A percentile compares a stretch with the other conserved stretches of the same genome.
These are phyloP conservation scores for Ogataea neopini DNA, from an alignment of 805 yeast genomes.

Conservation along the genomic window DNA sequence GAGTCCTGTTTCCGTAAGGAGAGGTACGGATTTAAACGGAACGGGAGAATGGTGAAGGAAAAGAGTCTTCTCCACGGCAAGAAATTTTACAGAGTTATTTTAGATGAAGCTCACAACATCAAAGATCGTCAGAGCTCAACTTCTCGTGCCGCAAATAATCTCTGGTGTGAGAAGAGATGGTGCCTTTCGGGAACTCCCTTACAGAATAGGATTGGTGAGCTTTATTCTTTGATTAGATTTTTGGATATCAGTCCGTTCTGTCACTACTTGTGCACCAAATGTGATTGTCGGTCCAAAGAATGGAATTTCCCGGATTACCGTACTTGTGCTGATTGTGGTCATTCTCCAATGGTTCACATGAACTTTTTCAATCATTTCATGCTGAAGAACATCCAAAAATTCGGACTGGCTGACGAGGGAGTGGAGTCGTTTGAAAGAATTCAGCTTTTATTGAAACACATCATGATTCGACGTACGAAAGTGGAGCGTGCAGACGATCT, in stretches of 20 bases:
- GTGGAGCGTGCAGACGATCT: conserved; percentile 96
- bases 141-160: conserved; percentile 82
- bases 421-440: conserved; percentile 73
- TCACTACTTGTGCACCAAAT: conserved; percentile 87
- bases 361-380: conserved; percentile 95
- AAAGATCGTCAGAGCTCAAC: conserved; percentile 94
- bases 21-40: conserved; percentile 77
- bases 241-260: conserved; percentile 84
- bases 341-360: conserved; percentile 92
- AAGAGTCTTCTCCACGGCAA: conserved; percentile 71
- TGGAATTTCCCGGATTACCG: conserved; percentile 87
- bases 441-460: conserved; percentile 68
- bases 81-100: conserved; percentile 77
- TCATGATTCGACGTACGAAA: conserved; percentile 94
- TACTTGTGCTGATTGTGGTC: conserved; percentile 85
- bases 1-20: conserved; percentile 87
- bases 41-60: conserved; percentile 70
- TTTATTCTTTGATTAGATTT: conserved; percentile 88
- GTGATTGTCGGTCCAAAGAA: conserved; percentile 77
- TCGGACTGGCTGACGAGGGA: conserved; percentile 82
- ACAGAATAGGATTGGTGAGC: conserved; percentile 94
- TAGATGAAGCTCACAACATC: conserved; percentile 97
- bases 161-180: conserved; percentile 77
- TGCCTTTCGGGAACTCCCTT: conserved; percentile 96
- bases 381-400: conserved; percentile 89